A percentile compares a stretch with the other conserved stretches of the same genome.
Conservation (phyloP, 441 rosid species). For the Gossypium gossypioides region DNA sequence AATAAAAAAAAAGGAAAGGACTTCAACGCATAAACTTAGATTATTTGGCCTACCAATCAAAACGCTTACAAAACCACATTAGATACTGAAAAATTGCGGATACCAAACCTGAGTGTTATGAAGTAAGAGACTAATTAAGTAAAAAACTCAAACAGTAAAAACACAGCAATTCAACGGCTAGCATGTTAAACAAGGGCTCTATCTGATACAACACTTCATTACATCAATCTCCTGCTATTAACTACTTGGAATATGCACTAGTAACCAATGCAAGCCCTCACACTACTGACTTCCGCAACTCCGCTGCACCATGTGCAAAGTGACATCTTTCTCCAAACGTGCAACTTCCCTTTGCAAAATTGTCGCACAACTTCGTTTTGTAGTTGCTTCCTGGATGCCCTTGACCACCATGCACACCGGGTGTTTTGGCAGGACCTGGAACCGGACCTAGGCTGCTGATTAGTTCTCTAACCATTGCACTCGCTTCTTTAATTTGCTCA, state of each 20-base stretch:
- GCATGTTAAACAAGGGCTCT: constrained; percentile 10
- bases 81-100: not conserved
- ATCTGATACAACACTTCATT: constrained; percentile 22
- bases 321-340: constrained; percentile 54
- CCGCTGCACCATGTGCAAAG: constrained; percentile 54
- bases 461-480: constrained; percentile 61
- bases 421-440: constrained; percentile 13
- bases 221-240: not conserved
- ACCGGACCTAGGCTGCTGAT: constrained; percentile 38
- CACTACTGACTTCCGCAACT: constrained; percentile 36
- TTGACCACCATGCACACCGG: constrained; percentile 20
- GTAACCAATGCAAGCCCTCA: constrained; percentile 11
- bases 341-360: constrained; percentile 45
- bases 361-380: constrained; percentile 53
- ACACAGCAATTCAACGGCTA: constrained; percentile 15
- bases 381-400: constrained; percentile 32
- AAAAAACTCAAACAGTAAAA: not conserved
- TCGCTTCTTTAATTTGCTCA: constrained; percentile 73
- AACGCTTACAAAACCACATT: not conserved
- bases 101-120: not conserved
- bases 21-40: not conserved
- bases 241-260: not conserved
- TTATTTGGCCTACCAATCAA: not conserved
- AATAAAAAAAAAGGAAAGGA: too few species aligned
- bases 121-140: not conserved